Evolutionary conservation across 192 early-diverging fungal species (phyloP).

Genomic region (Entrophospora sp.): DNA sequence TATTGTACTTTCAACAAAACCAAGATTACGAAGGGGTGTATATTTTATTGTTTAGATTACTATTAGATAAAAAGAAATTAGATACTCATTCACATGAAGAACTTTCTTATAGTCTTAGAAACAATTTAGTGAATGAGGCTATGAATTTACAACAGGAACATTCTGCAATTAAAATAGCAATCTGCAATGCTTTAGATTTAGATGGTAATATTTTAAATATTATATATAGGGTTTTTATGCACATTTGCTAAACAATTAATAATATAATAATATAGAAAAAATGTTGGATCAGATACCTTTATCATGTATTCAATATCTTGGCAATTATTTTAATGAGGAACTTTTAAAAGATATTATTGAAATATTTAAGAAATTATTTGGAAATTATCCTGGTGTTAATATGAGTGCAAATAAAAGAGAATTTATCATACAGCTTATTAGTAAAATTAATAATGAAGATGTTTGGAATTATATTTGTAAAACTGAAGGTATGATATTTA

Average conservation of each 20-base stretch:
- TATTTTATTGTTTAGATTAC: neutral
- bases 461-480: neutral
- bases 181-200: neutral
- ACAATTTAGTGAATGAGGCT: neutral
- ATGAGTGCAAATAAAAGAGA: neutral
- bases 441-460: neutral
- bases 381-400: neutral
- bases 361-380: neutral
- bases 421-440: neutral
- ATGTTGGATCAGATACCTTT: neutral
- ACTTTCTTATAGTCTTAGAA: neutral
- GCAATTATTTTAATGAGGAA: neutral
- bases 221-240: no score
- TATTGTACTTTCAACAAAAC: neutral
- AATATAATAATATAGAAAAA: neutral
- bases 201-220: no score
- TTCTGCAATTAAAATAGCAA: neutral
- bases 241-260: no score
- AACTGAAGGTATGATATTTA: slow-evolving; percentile 1
- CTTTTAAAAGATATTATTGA: neutral
- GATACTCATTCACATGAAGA: no score
- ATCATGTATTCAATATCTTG: neutral
- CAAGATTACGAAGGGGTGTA: neutral
- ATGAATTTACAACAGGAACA: neutral
- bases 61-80: neutral